Percentiles rank a stretch among this genome's conserved stretches.
phyloP scores from a whole-genome alignment of 2,329 filamentous ascomycete species.

The Juglanconis juglandina region DNA sequence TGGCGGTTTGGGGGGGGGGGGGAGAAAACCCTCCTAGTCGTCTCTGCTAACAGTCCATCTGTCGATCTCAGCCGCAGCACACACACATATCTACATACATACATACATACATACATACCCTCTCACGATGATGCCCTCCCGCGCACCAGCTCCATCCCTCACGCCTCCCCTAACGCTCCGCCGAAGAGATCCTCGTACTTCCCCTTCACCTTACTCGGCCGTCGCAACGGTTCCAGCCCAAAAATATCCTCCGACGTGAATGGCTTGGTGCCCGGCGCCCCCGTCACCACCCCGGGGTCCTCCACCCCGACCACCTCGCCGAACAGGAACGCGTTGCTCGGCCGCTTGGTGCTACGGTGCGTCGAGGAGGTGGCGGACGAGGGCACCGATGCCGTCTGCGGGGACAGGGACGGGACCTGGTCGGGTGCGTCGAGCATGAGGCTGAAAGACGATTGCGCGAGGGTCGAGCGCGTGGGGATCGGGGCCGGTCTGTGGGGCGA shows the following conservation, averaged over 20 bases:
- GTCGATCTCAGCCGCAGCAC: too few relatives aligned
- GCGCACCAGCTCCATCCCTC: background rate
- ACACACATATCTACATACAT: too few relatives aligned
- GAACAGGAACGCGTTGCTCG: conserved; percentile 58
- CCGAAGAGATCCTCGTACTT: conserved; percentile 19
- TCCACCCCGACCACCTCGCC: conserved; percentile 45
- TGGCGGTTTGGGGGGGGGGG: too few relatives aligned
- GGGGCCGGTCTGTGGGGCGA: conserved; percentile 32
- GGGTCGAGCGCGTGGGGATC: conserved; percentile 59
- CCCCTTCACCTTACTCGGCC: conserved; percentile 20
- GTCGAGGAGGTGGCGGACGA: conserved; percentile 15
- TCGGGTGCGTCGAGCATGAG: conserved; percentile 65
- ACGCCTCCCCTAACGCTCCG: conserved; percentile 9
- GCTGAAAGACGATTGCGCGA: conserved; percentile 73
- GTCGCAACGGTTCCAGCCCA: conserved; percentile 49
- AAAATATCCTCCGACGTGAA: conserved; percentile 50
- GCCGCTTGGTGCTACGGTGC: conserved; percentile 45
- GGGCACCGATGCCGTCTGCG: conserved; percentile 20
- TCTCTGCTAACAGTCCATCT: too few relatives aligned
- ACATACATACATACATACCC: too few relatives aligned
- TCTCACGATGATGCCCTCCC: too few relatives aligned
- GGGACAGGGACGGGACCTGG: conserved; percentile 23
- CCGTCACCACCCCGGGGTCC: conserved; percentile 30
- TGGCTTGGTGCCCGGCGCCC: conserved; percentile 26
- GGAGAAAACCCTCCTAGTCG: too few relatives aligned